These are phyloP conservation scores for Gilbertella persicaria DNA, from an alignment of 371 early-diverging fungal genomes.

Conservation along the genomic window DNA sequence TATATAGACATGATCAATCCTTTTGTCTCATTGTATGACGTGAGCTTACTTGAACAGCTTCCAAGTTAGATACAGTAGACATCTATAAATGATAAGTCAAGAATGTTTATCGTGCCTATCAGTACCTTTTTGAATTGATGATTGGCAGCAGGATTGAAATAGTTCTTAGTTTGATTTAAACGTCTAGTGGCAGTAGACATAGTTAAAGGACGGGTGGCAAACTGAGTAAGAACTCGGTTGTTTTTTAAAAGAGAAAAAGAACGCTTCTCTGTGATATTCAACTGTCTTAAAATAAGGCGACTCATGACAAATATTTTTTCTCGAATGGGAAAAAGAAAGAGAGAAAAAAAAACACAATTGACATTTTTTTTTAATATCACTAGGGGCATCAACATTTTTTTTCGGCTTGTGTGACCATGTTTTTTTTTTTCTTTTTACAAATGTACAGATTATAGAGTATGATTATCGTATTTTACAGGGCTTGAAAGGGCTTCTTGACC, in stretches of 20 bases:
- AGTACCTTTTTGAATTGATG: slow-evolving; percentile 6
- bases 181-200: slow-evolving; percentile 29
- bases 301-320: slow-evolving; percentile 21
- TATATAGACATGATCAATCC: slow-evolving; percentile 1
- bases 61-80: slow-evolving; percentile 11
- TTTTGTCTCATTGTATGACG: neutral
- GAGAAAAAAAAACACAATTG: slow-evolving; percentile 1
- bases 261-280: slow-evolving; percentile 17
- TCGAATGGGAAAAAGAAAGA: slow-evolving; percentile 18
- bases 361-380: neutral
- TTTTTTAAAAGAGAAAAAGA: slow-evolving; percentile 13
- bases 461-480: slow-evolving; percentile 7
- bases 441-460: neutral
- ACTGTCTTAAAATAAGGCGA: slow-evolving; percentile 32
- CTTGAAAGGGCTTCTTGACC: slow-evolving; percentile 44
- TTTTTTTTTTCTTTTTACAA: neutral
- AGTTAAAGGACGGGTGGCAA: slow-evolving; percentile 8
- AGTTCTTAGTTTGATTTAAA: slow-evolving; percentile 24
- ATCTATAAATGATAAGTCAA: too few relatives aligned
- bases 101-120: too few relatives aligned
- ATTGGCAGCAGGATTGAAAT: slow-evolving; percentile 10
- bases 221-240: slow-evolving; percentile 5
- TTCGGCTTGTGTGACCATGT: neutral
- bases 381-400: neutral
- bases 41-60: slow-evolving; percentile 12